Evolutionary conservation across 176 grass and related monocot genomes (phyloP).

Genomic region (Musa acuminata): DNA sequence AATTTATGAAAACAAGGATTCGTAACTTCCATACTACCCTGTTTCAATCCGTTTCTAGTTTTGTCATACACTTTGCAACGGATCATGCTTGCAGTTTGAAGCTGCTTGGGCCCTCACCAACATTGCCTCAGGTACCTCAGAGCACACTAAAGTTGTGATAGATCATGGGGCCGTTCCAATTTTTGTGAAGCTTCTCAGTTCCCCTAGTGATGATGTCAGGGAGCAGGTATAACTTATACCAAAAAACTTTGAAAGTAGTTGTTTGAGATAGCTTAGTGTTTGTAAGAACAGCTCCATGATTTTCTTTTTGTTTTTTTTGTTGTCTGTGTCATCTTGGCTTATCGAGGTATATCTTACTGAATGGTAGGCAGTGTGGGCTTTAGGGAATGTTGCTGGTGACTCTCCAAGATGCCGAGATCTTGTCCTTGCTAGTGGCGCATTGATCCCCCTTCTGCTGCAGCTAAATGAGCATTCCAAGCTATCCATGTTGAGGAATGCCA

Average conservation of each 20-base stretch:
- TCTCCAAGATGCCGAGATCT: constrained; percentile 85
- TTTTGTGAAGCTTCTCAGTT: constrained; percentile 83
- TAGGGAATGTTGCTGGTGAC: constrained; percentile 90
- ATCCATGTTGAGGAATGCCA: constrained; percentile 89
- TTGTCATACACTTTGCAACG: no score
- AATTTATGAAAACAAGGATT: no score
- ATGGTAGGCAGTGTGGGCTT: constrained; percentile 76
- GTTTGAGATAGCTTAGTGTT: no score
- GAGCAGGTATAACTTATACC: constrained; percentile 59
- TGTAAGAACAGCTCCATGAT: no score
- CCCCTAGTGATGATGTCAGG: constrained; percentile 77
- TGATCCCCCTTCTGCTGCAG: constrained; percentile 68
- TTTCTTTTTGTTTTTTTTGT: no score
- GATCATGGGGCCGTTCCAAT: constrained; percentile 91
- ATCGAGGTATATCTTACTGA: background rate
- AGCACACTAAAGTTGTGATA: constrained; percentile 89
- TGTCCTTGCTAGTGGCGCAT: constrained; percentile 66
- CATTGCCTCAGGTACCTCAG: constrained; percentile 87
- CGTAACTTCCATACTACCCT: no score
- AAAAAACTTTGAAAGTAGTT: background rate
- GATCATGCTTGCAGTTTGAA: constrained; percentile 45
- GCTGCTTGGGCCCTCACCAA: constrained; percentile 94
- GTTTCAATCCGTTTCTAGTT: no score
- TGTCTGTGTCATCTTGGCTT: no score
- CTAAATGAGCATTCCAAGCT: constrained; percentile 77